Conservation (phyloP, 2,329 filamentous ascomycete species). For the Beauveria caledonica region DNA sequence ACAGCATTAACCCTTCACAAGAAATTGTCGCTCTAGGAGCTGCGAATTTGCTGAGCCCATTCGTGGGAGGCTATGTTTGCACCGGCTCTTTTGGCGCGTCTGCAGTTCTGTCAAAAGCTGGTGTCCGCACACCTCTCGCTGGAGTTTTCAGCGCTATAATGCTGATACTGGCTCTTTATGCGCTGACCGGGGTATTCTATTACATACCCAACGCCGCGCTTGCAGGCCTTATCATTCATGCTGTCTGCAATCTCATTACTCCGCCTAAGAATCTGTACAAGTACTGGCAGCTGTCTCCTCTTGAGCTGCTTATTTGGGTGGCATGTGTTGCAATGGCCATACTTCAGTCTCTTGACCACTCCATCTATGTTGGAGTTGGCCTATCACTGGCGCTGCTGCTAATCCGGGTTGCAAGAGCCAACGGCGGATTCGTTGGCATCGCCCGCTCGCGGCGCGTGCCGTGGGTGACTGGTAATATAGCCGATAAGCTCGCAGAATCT, state of each 20-base stretch:
- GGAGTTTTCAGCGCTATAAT: constrained; percentile 71
- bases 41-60: constrained; percentile 66
- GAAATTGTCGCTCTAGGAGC: constrained; percentile 73
- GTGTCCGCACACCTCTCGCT: constrained; percentile 69
- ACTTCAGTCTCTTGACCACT: constrained; percentile 41
- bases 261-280: constrained; percentile 66
- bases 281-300: constrained; percentile 68
- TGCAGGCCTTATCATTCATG: constrained; percentile 74
- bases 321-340: constrained; percentile 55
- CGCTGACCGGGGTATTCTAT: constrained; percentile 68
- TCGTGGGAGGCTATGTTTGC: constrained; percentile 50
- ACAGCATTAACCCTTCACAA: constrained; percentile 70
- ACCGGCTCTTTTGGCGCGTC: constrained; percentile 53
- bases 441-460: constrained; percentile 19
- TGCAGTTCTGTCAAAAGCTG: constrained; percentile 77
- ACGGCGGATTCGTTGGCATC: constrained; percentile 38
- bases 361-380: constrained; percentile 40
- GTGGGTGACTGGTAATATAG: background rate
- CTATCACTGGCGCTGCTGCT: constrained; percentile 36
- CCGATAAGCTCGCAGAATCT: background rate
- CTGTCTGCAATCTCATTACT: constrained; percentile 68
- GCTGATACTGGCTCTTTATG: constrained; percentile 70
- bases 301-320: constrained; percentile 70
- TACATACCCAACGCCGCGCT: constrained; percentile 68
- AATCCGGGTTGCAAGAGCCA: constrained; percentile 36